These are phyloP conservation scores for Backusella morwellensis DNA, from an alignment of 192 early-diverging fungal species.

Conservation along the genomic window DNA sequence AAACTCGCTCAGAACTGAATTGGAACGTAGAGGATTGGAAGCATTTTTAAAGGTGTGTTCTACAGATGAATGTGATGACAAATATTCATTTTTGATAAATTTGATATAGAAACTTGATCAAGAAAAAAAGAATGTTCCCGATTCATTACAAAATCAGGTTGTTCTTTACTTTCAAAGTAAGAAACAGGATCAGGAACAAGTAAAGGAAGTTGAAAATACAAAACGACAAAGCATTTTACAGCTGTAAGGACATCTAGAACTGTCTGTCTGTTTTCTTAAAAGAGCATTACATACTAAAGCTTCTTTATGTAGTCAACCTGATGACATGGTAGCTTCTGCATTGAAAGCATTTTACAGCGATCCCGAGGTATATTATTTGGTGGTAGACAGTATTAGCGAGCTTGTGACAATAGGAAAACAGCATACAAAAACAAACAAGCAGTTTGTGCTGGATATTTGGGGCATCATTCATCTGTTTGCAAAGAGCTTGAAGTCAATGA, in stretches of 20 bases:
- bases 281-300: neutral
- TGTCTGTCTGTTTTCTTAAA: neutral
- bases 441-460: conserved; percentile 48
- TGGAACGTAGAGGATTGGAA: conserved; percentile 48
- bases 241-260: conserved; percentile 12
- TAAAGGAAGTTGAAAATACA: conserved; percentile 37
- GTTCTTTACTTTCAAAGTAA: conserved; percentile 40
- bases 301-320: conserved; percentile 21
- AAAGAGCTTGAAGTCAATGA: conserved; percentile 16
- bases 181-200: conserved; percentile 41
- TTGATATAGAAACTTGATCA: neutral
- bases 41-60: conserved; percentile 37
- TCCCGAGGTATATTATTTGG: conserved; percentile 31
- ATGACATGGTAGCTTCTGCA: conserved; percentile 27
- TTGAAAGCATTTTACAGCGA: conserved; percentile 20
- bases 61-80: conserved; percentile 2
- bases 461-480: conserved; percentile 48
- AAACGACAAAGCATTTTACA: conserved; percentile 32
- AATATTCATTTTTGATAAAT: neutral
- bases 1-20: conserved; percentile 41
- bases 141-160: conserved; percentile 34
- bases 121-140: neutral
- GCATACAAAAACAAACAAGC: conserved; percentile 9
- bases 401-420: conserved; percentile 12
- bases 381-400: conserved; percentile 30